Base-by-base conservation (phyloP, 169 alveolate species). In the Eimeria sp. region DNA sequence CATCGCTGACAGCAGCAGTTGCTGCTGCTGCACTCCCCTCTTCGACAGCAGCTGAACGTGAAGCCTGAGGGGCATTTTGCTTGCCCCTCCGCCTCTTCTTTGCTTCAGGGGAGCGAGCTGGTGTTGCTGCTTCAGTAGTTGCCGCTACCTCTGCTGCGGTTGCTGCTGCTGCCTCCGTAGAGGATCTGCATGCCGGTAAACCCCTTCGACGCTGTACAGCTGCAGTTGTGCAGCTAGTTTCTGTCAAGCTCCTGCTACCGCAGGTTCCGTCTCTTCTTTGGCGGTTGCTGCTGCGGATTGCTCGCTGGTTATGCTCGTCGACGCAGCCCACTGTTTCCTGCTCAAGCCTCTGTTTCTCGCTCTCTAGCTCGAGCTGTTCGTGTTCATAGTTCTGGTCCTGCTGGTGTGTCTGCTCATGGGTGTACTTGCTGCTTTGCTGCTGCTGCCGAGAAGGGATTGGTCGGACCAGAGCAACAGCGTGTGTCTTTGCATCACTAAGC, bases 21-120 rank as follows among this genome's bases (percentile, higher is more conserved):
- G 57, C 30, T 34, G 86, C 86, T 16, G 86, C 86, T 20, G 22
- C 4, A 45, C 86, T 6, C 16, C 58, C 27, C 57, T 34, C 86
- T 18, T 54, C 86, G 13, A n/a, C 57, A 43, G 40, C 75, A 65
- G 75, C 75, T 1, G 43, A 65, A 65, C 40, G 43, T 75, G 86
- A 9, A 18, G 86, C 51, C 51, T 34, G 86, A 20, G 13, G 86
- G 14, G 51, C 57, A 45, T 45, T 34, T 34, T 54, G 22, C 34
- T 40, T 75, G 1, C 86, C 86, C 86, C 20, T 75, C 2, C 86
- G 86, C 20, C 57, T 75, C 86, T 16, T 34, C 86, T 75, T 75
- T 45, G 86, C 57, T 75, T 11, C 58, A 34, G 51, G 86, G n/a
- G 86, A 75, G 9, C 40, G 75, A 65, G 75, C 43, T 43, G 75